phyloP scores from a whole-genome alignment of 192 early-diverging fungal species.

The Geosiphon pyriformis region DNA sequence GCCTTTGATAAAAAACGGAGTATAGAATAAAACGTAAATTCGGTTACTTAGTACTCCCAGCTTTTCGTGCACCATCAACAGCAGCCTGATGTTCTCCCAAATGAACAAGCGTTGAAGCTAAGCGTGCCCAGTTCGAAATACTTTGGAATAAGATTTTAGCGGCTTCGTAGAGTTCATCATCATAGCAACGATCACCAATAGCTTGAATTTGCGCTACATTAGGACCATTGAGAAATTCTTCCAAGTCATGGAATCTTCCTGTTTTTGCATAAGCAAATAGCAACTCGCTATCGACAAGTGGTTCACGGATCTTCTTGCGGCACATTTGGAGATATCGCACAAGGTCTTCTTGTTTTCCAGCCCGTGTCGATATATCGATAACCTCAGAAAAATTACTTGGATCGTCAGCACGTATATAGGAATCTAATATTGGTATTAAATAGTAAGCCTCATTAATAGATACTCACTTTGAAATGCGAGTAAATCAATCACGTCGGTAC shows the following conservation, averaged over 20 bases:
- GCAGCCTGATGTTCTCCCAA: slow-evolving; percentile 93
- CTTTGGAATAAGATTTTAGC: slow-evolving; percentile 92
- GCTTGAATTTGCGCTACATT: slow-evolving; percentile 92
- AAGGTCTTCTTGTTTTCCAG: slow-evolving; percentile 91
- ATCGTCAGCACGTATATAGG: slow-evolving; percentile 95
- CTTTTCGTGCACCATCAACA: slow-evolving; percentile 98
- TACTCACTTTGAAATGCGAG: not conserved
- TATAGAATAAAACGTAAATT: not conserved
- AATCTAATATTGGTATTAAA: slow-evolving; percentile 50
- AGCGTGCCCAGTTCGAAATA: slow-evolving; percentile 95
- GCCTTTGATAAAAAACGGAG: not conserved
- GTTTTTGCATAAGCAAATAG: slow-evolving; percentile 96
- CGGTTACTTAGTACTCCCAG: slow-evolving; percentile 79
- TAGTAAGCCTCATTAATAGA: slow-evolving; percentile 1
- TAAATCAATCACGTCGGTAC: slow-evolving; percentile 28
- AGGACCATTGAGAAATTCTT: slow-evolving; percentile 88
- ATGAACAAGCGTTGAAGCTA: slow-evolving; percentile 94
- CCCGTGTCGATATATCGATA: slow-evolving; percentile 68
- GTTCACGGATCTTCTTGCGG: slow-evolving; percentile 92
- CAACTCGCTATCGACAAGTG: slow-evolving; percentile 92
- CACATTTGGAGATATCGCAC: slow-evolving; percentile 94
- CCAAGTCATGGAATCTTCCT: slow-evolving; percentile 80
- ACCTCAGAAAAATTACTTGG: slow-evolving; percentile 85
- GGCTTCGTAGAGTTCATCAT: slow-evolving; percentile 84
- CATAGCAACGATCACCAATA: slow-evolving; percentile 95